Conservation (phyloP, 495 filamentous ascomycete species). For the Cercophora samala region DNA sequence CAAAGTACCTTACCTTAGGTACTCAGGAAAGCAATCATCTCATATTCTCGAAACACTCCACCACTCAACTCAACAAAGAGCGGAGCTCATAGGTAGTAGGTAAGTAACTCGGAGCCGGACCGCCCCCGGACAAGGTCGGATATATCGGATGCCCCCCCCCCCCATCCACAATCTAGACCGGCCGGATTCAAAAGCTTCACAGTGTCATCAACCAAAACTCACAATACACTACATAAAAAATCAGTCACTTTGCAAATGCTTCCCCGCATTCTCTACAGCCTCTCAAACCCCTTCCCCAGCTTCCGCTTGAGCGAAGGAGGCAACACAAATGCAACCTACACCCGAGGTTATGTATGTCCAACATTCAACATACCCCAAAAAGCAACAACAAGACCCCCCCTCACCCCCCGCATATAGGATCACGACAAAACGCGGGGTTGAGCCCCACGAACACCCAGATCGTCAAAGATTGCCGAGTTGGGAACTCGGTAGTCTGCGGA, state of each 20-base stretch:
- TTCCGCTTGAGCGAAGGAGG: constrained; percentile 22
- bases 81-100: too few species aligned
- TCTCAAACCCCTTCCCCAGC: neutral
- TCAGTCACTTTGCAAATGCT: neutral
- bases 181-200: neutral
- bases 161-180: neutral
- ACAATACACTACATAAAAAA: neutral
- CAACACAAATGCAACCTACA: neutral
- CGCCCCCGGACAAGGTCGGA: neutral
- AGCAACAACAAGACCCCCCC: neutral
- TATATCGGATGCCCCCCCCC: neutral
- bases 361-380: neutral
- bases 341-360: constrained; percentile 12
- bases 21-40: neutral
- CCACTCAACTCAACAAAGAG: neutral
- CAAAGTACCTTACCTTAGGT: too few species aligned
- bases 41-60: neutral
- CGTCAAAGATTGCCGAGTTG: neutral
- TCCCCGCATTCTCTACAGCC: neutral
- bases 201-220: neutral
- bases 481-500: neutral
- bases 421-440: neutral
- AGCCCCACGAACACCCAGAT: neutral
- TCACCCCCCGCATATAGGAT: neutral
- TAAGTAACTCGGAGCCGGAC: neutral